Conservation (phyloP, 2,329 filamentous ascomycete genomes). For the Claviceps digitariae region DNA sequence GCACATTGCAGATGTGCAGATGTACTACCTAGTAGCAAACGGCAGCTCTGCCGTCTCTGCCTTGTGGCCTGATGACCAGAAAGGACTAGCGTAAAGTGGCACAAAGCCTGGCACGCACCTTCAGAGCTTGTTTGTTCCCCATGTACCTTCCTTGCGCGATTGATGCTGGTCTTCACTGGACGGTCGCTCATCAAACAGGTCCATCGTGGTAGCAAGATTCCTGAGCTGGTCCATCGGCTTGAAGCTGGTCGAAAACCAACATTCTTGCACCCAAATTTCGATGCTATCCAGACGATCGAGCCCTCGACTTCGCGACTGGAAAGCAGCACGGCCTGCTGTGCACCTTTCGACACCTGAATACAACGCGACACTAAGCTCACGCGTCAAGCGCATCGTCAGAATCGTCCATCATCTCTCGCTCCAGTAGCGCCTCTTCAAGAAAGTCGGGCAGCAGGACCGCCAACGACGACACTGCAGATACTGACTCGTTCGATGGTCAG, state of each 20-base stretch:
- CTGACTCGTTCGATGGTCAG: constrained; percentile 13
- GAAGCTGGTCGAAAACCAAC: neutral
- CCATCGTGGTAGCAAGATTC: neutral
- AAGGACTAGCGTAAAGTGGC: constrained; percentile 12
- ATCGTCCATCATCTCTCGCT: neutral
- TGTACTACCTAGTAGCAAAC: too few relatives aligned
- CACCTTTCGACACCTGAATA: constrained; percentile 1
- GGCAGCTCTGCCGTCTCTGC: constrained; percentile 12
- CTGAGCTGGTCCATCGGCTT: neutral
- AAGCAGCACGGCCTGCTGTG: constrained; percentile 1
- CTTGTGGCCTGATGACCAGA: constrained; percentile 19
- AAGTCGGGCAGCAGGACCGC: neutral
- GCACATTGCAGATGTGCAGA: too few relatives aligned
- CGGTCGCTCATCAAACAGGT: neutral
- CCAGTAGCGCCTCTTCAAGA: neutral
- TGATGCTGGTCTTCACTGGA: constrained; percentile 3
- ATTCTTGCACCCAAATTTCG: neutral
- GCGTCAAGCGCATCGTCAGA: constrained; percentile 9
- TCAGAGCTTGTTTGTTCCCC: neutral
- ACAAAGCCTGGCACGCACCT: constrained; percentile 13
- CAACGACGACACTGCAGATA: neutral
- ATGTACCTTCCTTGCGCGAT: neutral
- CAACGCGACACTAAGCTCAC: constrained; percentile 9
- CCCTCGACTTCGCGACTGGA: neutral
- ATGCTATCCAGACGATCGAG: neutral